Percentiles rank a stretch among this genome's conserved stretches.
Conservation (phyloP, 345 rosid genomes). For the Corchorus olitorius region DNA sequence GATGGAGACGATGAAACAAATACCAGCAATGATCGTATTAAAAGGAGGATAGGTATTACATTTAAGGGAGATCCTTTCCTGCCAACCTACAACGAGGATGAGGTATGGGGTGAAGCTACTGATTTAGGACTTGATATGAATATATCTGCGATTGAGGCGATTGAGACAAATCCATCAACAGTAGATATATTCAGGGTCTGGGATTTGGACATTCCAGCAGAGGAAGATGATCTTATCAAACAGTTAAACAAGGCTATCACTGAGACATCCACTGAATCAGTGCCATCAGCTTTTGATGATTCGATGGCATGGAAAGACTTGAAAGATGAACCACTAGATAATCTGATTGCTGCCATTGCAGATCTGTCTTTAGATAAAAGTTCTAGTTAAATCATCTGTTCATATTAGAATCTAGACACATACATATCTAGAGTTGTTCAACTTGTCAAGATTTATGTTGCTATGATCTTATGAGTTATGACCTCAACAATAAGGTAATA, state of each 20-base stretch:
- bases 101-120: slow-evolving; percentile 13
- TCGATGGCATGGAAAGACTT: slow-evolving; percentile 27
- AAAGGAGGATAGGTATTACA: slow-evolving; percentile 28
- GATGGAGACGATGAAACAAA: slow-evolving; percentile 25
- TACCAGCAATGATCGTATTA: slow-evolving; percentile 5
- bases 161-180: slow-evolving; percentile 28
- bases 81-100: slow-evolving; percentile 36
- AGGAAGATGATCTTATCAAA: slow-evolving; percentile 49
- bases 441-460: background rate
- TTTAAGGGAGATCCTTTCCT: slow-evolving; percentile 36
- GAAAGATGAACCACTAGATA: slow-evolving; percentile 40
- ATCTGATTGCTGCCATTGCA: slow-evolving; percentile 50
- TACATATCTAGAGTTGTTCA: background rate
- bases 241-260: slow-evolving; percentile 52
- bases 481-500: background rate
- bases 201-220: slow-evolving; percentile 58
- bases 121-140: slow-evolving; percentile 24
- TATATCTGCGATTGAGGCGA: slow-evolving; percentile 23
- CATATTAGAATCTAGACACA: background rate
- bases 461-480: background rate
- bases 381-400: background rate
- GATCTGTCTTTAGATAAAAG: slow-evolving; percentile 48
- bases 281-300: slow-evolving; percentile 32
- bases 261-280: slow-evolving; percentile 27
- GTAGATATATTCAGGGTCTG: slow-evolving; percentile 67